Evolutionary conservation across 805 yeast genomes (phyloP), one percentile per base, ranked within the genome.

Genomic region (Priceomyces melissophilus): DNA sequence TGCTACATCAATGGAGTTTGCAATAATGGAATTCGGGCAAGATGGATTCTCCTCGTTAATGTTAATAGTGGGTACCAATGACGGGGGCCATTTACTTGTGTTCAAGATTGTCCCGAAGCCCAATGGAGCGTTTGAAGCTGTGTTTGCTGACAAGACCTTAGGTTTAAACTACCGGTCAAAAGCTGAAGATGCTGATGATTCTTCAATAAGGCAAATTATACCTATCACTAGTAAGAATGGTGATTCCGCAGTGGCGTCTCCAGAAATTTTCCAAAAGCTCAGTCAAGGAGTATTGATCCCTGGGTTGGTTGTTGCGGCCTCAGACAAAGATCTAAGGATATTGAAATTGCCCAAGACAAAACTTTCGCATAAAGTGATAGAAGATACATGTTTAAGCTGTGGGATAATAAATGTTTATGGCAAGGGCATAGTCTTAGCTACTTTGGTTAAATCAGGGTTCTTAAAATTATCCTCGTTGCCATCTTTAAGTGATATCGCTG

Each of bases 1-100:
- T 45, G 75, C 83, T 2, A 83, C 95, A 0, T 55, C 75, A 1
- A 58, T 87, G 37, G 89, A 87, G 48, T 87, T 90, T 58, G 75
- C 90, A 0, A 82, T 86, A 16, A 77, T 85, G 71, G 78, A 78
- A 28, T 67, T 75, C 38, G 85, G 81, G 1, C 79, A 76, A 23
- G 93, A 85, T 42, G 75, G 75, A 0, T 84, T 73, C 51, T 81
- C 93, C 0, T 81, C 88, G n/a, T 77, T 90, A 29, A 52, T 86
- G 17, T 60, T 90, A 62, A 62, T 78, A 16, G 84, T 82, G 10
- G 98, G 98, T 16, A 84, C 96, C 0, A 76, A 79, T 41, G 64
- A 65, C 11, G 97, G 97, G 12, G 84, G 75, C 12, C 67, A 86
- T 41, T 54, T 88, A 10, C 45, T 82, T 20, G 71, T 80, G 0